phyloP scores from a whole-genome alignment of 139 green algal genomes.

The Bryopsis sp. region DNA sequence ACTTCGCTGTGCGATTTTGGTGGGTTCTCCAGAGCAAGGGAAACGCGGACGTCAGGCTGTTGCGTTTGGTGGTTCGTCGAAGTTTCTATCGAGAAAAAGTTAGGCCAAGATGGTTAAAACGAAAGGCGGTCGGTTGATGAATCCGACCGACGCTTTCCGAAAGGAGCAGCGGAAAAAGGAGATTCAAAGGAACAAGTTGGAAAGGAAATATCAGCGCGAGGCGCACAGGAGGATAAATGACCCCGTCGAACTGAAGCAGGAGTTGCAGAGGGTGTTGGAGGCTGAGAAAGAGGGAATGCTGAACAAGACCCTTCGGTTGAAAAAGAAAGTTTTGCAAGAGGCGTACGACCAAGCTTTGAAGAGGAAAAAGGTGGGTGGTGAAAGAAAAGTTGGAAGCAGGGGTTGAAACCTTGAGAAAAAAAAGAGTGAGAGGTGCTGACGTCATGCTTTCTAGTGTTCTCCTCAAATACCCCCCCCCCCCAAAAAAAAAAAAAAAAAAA shows the following conservation, averaged over 20 bases:
- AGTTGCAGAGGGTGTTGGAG: conserved; percentile 66
- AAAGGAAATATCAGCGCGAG: conserved; percentile 69
- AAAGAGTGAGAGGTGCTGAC: too few species aligned
- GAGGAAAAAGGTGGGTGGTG: conserved; percentile 51
- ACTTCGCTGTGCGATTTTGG: too few species aligned
- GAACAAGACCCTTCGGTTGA: conserved; percentile 57
- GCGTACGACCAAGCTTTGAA: conserved; percentile 70
- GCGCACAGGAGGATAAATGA: conserved; percentile 40
- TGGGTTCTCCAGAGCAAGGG: too few species aligned
- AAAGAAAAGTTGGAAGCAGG: not conserved
- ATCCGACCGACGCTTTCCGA: conserved; percentile 45
- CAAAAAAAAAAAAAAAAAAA: too few species aligned
- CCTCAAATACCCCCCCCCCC: too few species aligned
- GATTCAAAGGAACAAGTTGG: conserved; percentile 73
- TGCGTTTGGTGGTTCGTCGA: too few species aligned
- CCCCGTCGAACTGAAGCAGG: conserved; percentile 29
- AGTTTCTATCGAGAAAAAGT: too few species aligned
- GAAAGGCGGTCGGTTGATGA: conserved; percentile 27
- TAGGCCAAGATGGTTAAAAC: conserved; percentile 20
- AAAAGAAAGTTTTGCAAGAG: conserved; percentile 75
- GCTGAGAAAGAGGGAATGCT: conserved; percentile 47
- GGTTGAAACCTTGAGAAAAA: too few species aligned
- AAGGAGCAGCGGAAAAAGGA: conserved; percentile 73
- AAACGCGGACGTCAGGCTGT: too few species aligned
- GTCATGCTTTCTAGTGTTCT: too few species aligned